These are phyloP conservation scores for Ramichloridium luteum DNA, from an alignment of 2,329 filamentous ascomycete species.

Conservation along the genomic window DNA sequence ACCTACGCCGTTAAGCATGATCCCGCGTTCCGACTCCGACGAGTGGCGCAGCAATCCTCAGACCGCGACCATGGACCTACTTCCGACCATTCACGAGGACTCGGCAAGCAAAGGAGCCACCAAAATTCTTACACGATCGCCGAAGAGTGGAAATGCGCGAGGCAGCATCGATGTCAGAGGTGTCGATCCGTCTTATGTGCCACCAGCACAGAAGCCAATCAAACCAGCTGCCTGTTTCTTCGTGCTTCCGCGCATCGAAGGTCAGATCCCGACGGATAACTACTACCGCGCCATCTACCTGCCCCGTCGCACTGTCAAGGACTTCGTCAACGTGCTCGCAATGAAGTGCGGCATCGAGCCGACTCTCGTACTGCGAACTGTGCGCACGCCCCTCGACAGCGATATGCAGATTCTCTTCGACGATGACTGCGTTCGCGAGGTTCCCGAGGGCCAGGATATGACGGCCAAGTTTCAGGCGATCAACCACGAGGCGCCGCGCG, in stretches of 20 bases:
- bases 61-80: slow-evolving; percentile 39
- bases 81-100: slow-evolving; percentile 31
- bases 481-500: slow-evolving; percentile 30
- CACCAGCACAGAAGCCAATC: slow-evolving; percentile 57
- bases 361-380: slow-evolving; percentile 54
- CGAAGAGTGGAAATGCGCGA: slow-evolving; percentile 53
- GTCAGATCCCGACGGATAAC: slow-evolving; percentile 39
- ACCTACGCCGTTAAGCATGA: slow-evolving; percentile 31
- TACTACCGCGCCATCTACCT: slow-evolving; percentile 82
- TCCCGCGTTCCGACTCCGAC: slow-evolving; percentile 35
- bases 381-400: slow-evolving; percentile 62
- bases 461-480: slow-evolving; percentile 57
- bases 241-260: slow-evolving; percentile 46
- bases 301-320: slow-evolving; percentile 58
- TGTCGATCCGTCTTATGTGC: slow-evolving; percentile 74
- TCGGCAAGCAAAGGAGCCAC: slow-evolving; percentile 38
- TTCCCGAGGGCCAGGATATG: slow-evolving; percentile 89
- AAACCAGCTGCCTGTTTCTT: slow-evolving; percentile 87
- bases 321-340: slow-evolving; percentile 61
- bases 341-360: slow-evolving; percentile 72
- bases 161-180: slow-evolving; percentile 86
- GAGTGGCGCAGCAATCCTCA: slow-evolving; percentile 41
- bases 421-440: slow-evolving; percentile 72
- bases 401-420: slow-evolving; percentile 76
- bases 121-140: slow-evolving; percentile 44